Evolutionary conservation across 2,329 filamentous ascomycete species (phyloP).

Genomic region (Lachnellula occidentalis): DNA sequence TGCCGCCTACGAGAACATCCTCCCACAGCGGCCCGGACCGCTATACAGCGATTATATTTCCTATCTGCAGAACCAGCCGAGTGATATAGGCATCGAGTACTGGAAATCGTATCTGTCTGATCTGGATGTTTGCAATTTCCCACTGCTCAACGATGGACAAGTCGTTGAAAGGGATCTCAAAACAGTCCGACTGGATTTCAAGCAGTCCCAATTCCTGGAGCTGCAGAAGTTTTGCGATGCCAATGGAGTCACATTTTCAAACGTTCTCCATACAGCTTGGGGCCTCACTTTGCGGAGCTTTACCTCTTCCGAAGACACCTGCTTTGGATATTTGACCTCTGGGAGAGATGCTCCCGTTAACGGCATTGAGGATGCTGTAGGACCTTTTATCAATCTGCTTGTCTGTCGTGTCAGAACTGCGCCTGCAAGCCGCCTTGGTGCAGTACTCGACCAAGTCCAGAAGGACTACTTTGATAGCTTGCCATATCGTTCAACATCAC

Average conservation of each 20-base stretch:
- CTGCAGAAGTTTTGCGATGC: constrained; percentile 36
- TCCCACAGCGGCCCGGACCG: constrained; percentile 21
- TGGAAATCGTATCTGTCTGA: constrained; percentile 23
- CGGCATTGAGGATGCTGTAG: constrained; percentile 40
- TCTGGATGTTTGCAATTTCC: constrained; percentile 32
- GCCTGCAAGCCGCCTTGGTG: constrained; percentile 21
- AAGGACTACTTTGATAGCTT: constrained; percentile 31
- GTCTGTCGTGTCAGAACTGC: constrained; percentile 19
- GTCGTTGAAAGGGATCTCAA: constrained; percentile 9
- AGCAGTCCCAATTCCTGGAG: constrained; percentile 4
- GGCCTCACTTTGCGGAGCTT: constrained; percentile 35
- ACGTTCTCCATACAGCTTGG: constrained; percentile 34
- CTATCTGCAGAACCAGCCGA: constrained; percentile 23
- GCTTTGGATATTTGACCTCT: constrained; percentile 36
- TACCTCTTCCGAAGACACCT: constrained; percentile 27
- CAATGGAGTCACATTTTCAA: constrained; percentile 32
- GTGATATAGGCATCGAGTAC: constrained; percentile 18
- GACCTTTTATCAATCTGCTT: constrained; percentile 38
- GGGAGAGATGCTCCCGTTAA: constrained; percentile 40
- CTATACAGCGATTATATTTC: constrained; percentile 35
- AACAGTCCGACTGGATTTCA: constrained; percentile 9
- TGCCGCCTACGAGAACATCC: constrained; percentile 29
- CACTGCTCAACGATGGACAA: constrained; percentile 18
- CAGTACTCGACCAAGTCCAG: constrained; percentile 25
- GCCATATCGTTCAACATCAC: constrained; percentile 34